Conservation (phyloP, 768 basidiomycete species). For the Kwoniella mangroviensis region DNA sequence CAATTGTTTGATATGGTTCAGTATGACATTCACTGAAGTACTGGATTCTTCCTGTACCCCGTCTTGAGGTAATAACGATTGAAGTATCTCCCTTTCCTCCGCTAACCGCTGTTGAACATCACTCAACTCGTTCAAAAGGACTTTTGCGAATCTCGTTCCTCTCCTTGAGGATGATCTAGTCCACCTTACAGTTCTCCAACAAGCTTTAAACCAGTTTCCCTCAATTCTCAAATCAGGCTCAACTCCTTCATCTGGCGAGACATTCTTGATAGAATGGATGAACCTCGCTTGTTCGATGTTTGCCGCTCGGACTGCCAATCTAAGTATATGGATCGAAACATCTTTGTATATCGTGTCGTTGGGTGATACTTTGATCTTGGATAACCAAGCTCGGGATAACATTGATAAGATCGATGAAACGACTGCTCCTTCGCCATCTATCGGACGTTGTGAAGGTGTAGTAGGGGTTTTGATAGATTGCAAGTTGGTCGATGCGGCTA, state of each 20-base stretch:
- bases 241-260: background rate
- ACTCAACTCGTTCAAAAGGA: conserved; percentile 9
- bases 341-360: conserved; percentile 25
- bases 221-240: conserved; percentile 14
- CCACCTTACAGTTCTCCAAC: conserved; percentile 22
- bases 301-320: conserved; percentile 20
- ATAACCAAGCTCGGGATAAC: conserved; percentile 15
- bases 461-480: background rate
- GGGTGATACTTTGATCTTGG: conserved; percentile 14
- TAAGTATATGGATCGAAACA: conserved; percentile 17
- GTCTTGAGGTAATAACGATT: background rate
- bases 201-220: conserved; percentile 20
- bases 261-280: conserved; percentile 2
- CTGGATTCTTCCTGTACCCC: background rate
- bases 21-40: background rate
- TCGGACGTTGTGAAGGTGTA: background rate
- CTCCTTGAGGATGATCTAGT: conserved; percentile 4
- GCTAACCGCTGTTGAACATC: conserved; percentile 8
- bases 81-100: conserved; percentile 4
- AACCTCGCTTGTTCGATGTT: conserved; percentile 18
- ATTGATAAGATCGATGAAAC: conserved; percentile 19
- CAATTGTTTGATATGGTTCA: conserved; percentile 1
- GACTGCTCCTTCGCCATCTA: conserved; percentile 10
- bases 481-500: background rate
- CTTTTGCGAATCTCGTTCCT: background rate